Base-by-base conservation (phyloP, 768 basidiomycete species). In the Podaxis mareebaensis region DNA sequence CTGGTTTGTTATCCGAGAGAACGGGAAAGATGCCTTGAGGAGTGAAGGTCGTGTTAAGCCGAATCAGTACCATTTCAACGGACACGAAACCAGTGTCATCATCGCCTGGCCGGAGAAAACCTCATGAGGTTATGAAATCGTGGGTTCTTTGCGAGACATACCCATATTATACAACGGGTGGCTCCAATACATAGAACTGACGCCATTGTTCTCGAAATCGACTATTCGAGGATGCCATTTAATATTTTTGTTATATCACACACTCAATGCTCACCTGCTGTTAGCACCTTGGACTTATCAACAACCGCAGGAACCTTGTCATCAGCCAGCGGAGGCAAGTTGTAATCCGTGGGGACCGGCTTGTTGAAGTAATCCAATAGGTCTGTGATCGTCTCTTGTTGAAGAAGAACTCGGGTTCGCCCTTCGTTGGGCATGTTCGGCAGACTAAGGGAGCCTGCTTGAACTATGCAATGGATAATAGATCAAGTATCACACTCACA, bases 351-450 rank as follows among this genome's bases (percentile, higher is more conserved):
- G 10, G 77, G 77, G 28, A 77, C 69, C 26, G 70, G 68, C 66
- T 72, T 69, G 10, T 66, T 63, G 62, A 78, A 77, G 12, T 70
- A 67, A 7, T 67, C 64, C 60, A 80, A 79, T 20, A 81, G 66
- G 0, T 59, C 59, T 7, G 66, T 67, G 24, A 80, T 65, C 1
- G 72, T 72, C 40, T 68, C 67, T 13, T 74, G 71, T 8, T 76
- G 77, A 13, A 75, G 75, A 53, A 77, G 77, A 15, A 79, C 56
- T 66, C 78, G 79, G 0, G 72, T 74, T 49, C 68, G 67, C 7
- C 44, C 30, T 5, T 49, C 30, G 52, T 52, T 49, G 30, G 36
- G 17, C 1, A 15, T 46, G 4, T 17, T 63, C 0, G 62, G 58
- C 6, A 65, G 53, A 26, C 67, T 65, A n/a, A 38, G 36, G 13